phyloP scores from a whole-genome alignment of 768 basidiomycete genomes.

The Lactifluus volemus region DNA sequence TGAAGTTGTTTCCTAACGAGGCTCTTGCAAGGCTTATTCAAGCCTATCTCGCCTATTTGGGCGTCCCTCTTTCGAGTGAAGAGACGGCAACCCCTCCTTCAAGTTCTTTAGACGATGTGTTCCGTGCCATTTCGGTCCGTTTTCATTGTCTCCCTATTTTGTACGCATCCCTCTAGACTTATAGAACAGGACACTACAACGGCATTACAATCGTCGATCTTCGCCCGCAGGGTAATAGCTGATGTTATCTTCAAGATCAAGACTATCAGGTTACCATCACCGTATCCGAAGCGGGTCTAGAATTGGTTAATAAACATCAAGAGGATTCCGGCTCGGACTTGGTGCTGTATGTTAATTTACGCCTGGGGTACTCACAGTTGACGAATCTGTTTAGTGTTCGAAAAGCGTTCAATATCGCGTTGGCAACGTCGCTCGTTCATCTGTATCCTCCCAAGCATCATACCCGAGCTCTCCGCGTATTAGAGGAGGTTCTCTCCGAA shows the following conservation, averaged over 20 bases:
- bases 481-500: conserved; percentile 59
- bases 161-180: background rate
- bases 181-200: conserved; percentile 6
- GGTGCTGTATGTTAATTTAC: conserved; percentile 32
- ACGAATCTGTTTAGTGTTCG: conserved; percentile 38
- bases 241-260: conserved; percentile 57
- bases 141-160: background rate
- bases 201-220: conserved; percentile 36
- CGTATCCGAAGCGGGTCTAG: conserved; percentile 62
- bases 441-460: conserved; percentile 89
- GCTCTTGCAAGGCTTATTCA: conserved; percentile 47
- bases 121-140: conserved; percentile 55
- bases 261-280: conserved; percentile 72
- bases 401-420: conserved; percentile 58
- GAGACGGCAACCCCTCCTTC: conserved; percentile 22
- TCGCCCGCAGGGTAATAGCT: conserved; percentile 58
- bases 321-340: conserved; percentile 47
- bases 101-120: conserved; percentile 39
- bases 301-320: conserved; percentile 45
- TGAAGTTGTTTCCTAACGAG: conserved; percentile 53
- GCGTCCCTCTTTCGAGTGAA: conserved; percentile 38
- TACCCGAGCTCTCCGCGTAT: conserved; percentile 58
- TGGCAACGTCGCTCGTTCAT: conserved; percentile 75
- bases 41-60: conserved; percentile 61
- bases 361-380: background rate